Evolutionary conservation across 2,329 filamentous ascomycete genomes (phyloP), one percentile per base, ranked within the genome.

Genomic region (Aureobasidium sp.): DNA sequence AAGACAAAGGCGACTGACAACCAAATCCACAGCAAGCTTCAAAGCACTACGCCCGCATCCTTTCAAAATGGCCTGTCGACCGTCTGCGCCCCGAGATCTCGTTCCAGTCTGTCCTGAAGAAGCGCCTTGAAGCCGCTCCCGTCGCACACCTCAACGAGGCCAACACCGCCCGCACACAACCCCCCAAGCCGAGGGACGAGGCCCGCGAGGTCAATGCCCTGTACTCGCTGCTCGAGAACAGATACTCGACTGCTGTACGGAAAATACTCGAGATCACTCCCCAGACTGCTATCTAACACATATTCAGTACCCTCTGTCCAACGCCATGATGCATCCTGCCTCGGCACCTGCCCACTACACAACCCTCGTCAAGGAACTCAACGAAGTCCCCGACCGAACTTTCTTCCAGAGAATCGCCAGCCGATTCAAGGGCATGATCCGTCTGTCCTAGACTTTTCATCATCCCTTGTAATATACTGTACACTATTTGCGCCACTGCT

Each of bases 161-260:
- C 51, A 62, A 66, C 57, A 63, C 64, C 17, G 51, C 63, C 9
- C 60, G 47, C 20, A 20, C 42, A 20, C 39, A 55, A 42, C 3
- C 6, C 14, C 64, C 34, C 49, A 62, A 51, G 20, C 44, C 62
- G 39, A 39, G 63, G 49, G 22, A 53, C 48, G 79, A 82, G 64
- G 68, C 75, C 36, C 71, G 71, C 36, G 77, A 83, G 67, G 72
- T 84, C 60, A 86, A 85, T 67, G 83, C 82, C 5, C 77, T 87
- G 1, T 84, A 82, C 65, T 79, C 81, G 2, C 73, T 87, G n/a
- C 74, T 87, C 2, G 82, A 85, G 66, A 79, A 87, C 68, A 74
- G 81, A 53, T 86, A 84, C 67, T 74, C 72, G 51, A 81, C 79
- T 62, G 71, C 70, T 66, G 72, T 73, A 64, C 5, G n/a, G 20